A percentile compares a stretch with the other conserved stretches of the same genome.
phyloP scores from a whole-genome alignment of 2,329 filamentous ascomycete species.

The Hysterium pulicare region DNA sequence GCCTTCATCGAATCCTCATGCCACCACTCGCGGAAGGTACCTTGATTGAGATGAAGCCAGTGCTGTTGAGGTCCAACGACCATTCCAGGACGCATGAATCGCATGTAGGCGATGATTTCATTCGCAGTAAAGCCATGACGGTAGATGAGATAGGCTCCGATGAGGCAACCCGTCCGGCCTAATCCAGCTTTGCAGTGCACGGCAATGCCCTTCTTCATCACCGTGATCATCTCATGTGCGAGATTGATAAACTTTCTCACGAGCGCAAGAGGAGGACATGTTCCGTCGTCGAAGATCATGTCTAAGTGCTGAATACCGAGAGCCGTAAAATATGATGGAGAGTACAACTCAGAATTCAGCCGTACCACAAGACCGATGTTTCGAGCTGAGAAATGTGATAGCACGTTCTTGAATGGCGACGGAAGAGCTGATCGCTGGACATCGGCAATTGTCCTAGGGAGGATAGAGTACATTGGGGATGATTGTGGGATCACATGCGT shows the following conservation, averaged over 20 bases:
- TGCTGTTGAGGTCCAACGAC: slow-evolving; percentile 98
- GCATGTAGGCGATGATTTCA: slow-evolving; percentile 96
- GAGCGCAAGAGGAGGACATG: slow-evolving; percentile 83
- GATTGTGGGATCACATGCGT: slow-evolving; percentile 67
- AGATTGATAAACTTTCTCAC: slow-evolving; percentile 93
- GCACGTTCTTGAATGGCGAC: slow-evolving; percentile 90
- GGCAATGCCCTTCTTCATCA: slow-evolving; percentile 88
- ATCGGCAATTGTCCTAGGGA: slow-evolving; percentile 74
- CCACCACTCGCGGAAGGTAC: slow-evolving; percentile 98
- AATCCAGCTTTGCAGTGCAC: slow-evolving; percentile 98
- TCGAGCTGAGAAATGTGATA: slow-evolving; percentile 81
- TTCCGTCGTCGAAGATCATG: slow-evolving; percentile 99
- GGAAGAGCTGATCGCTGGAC: slow-evolving; percentile 70
- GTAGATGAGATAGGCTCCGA: slow-evolving; percentile 97
- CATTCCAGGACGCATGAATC: slow-evolving; percentile 98
- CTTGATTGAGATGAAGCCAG: slow-evolving; percentile 97
- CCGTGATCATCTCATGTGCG: slow-evolving; percentile 88
- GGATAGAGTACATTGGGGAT: slow-evolving; percentile 67
- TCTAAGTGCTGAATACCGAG: slow-evolving; percentile 93
- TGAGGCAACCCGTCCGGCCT: slow-evolving; percentile 90
- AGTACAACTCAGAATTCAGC: slow-evolving; percentile 93
- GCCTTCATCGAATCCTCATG: slow-evolving; percentile 74
- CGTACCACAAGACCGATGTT: slow-evolving; percentile 92
- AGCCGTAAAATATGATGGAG: slow-evolving; percentile 93
- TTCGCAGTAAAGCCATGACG: slow-evolving; percentile 96